Percentiles rank a stretch among this genome's conserved stretches.
phyloP scores from a whole-genome alignment of 768 basidiomycete genomes.

The Lactarius vividus region DNA sequence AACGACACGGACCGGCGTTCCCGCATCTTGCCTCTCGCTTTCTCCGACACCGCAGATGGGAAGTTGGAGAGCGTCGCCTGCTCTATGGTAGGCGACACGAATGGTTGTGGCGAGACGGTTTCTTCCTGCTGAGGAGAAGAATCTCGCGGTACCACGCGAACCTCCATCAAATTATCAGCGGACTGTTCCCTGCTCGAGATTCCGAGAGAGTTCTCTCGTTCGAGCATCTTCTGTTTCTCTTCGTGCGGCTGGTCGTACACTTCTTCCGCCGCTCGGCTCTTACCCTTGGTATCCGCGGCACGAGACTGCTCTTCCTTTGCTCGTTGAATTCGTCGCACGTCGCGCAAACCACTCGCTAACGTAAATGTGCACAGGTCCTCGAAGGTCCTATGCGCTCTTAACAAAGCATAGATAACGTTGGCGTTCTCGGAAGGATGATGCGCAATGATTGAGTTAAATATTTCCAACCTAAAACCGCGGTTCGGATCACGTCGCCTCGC shows the following conservation, averaged over 20 bases:
- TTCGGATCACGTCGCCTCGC: conserved; percentile 1
- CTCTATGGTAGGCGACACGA: conserved; percentile 45
- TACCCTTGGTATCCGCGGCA: conserved; percentile 38
- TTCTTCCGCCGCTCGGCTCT: conserved; percentile 40
- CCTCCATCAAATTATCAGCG: conserved; percentile 23
- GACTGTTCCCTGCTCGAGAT: conserved; percentile 25
- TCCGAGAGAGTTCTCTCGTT: conserved; percentile 44
- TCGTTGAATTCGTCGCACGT: conserved; percentile 72
- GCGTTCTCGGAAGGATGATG: conserved; percentile 81
- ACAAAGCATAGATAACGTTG: conserved; percentile 80
- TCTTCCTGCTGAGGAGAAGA: conserved; percentile 27
- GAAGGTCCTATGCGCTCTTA: conserved; percentile 81
- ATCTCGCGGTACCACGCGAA: conserved; percentile 26
- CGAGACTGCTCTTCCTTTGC: conserved; percentile 66
- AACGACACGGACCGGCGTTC: conserved; percentile 61
- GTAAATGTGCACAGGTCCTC: conserved; percentile 93
- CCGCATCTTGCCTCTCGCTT: conserved; percentile 88
- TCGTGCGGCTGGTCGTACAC: conserved; percentile 45
- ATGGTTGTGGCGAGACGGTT: conserved; percentile 35
- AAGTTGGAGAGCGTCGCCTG: conserved; percentile 28
- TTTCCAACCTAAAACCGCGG: conserved; percentile 64
- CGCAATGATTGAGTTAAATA: conserved; percentile 82
- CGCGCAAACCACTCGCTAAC: conserved; percentile 76
- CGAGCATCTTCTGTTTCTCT: conserved; percentile 68
- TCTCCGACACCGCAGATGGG: conserved; percentile 61